These are phyloP conservation scores for Coemansia sp. DNA, from an alignment of 192 early-diverging fungal genomes.

Conservation along the genomic window DNA sequence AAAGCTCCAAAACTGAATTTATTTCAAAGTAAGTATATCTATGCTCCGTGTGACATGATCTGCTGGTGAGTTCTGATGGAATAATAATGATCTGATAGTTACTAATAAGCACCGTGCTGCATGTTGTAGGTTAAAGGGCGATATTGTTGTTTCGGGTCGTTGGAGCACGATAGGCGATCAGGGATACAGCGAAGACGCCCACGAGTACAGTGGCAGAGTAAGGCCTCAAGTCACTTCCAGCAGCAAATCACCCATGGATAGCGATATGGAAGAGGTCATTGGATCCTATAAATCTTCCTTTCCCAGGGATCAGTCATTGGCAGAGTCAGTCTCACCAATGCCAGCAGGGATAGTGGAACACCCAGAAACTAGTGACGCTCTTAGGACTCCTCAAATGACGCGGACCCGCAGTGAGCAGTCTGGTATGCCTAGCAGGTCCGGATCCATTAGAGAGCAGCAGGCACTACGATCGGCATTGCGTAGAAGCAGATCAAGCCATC, in stretches of 20 bases:
- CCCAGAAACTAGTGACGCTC: neutral
- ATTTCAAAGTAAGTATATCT: slow-evolving; percentile 25
- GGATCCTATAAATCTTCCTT: neutral
- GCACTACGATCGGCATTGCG: slow-evolving; percentile 35
- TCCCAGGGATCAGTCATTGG: neutral
- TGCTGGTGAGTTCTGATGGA: too few relatives aligned
- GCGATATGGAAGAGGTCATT: neutral
- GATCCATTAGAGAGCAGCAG: slow-evolving; percentile 12
- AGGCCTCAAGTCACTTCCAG: neutral
- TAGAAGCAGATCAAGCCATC: slow-evolving; percentile 15
- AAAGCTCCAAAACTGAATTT: slow-evolving; percentile 29
- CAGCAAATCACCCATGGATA: neutral
- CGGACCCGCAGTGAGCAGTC: slow-evolving; percentile 21
- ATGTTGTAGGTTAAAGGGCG: slow-evolving; percentile 34
- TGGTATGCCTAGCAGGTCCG: neutral
- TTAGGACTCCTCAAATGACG: slow-evolving; percentile 25
- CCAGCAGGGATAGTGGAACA: neutral
- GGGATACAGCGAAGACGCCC: slow-evolving; percentile 3
- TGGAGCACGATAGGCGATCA: slow-evolving; percentile 40
- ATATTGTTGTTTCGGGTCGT: slow-evolving; percentile 30
- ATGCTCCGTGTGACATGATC: too few relatives aligned
- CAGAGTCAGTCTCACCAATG: neutral
- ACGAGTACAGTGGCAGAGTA: neutral
- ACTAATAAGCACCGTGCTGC: neutral
- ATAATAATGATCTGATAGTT: too few relatives aligned